Evolutionary conservation across 805 yeast species (phyloP).

Genomic region (Candida krabiensis): DNA sequence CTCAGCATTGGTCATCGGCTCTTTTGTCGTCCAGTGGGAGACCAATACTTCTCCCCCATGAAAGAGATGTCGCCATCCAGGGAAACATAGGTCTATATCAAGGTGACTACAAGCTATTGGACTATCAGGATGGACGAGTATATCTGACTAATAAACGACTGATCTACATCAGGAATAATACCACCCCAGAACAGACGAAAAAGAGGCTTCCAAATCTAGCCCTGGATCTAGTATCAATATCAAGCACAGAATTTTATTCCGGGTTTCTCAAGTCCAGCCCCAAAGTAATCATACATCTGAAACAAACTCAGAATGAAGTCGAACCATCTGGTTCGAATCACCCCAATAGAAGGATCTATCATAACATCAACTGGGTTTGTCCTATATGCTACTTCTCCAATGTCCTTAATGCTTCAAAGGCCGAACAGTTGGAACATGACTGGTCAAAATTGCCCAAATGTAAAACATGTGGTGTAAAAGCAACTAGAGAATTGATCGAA

Average conservation of each 20-base stretch:
- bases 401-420: constrained; percentile 31
- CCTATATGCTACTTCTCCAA: constrained; percentile 84
- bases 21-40: constrained; percentile 32
- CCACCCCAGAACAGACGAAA: neutral
- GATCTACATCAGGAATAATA: constrained; percentile 55
- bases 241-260: constrained; percentile 29
- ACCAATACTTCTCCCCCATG: constrained; percentile 33
- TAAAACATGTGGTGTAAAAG: constrained; percentile 60
- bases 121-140: constrained; percentile 72
- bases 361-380: constrained; percentile 66
- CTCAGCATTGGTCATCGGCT: constrained; percentile 23
- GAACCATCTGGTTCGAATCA: neutral
- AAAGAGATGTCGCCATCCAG: constrained; percentile 52
- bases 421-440: constrained; percentile 9
- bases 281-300: constrained; percentile 48
- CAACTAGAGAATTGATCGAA: constrained; percentile 37
- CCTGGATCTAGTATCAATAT: constrained; percentile 21
- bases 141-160: constrained; percentile 75
- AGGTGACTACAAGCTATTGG: constrained; percentile 61
- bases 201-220: constrained; percentile 4
- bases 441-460: constrained; percentile 43
- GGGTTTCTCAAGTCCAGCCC: constrained; percentile 79
- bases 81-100: constrained; percentile 74
- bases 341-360: neutral
- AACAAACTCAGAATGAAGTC: neutral